A percentile compares a stretch with the other conserved stretches of the same genome.
Evolutionary conservation across 208 protist species (phyloP).

Genomic region (Kentomonas sorsogonicus): DNA sequence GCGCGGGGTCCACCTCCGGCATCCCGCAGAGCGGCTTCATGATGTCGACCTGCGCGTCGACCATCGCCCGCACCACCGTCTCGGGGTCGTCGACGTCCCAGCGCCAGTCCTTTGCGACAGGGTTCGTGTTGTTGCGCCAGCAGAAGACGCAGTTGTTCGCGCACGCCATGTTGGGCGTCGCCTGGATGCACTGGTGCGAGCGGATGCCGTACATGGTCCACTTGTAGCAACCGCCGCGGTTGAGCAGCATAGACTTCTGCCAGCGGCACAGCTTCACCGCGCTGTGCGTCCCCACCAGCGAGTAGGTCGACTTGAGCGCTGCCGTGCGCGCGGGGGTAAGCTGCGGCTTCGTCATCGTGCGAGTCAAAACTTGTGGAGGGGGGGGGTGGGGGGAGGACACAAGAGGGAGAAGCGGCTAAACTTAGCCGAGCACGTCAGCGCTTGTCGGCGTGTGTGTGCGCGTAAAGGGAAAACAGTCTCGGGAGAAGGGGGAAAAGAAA

Average conservation of each 20-base stretch:
- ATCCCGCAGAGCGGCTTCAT: slow-evolving; percentile 83
- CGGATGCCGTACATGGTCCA: slow-evolving; percentile 97
- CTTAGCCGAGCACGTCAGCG: too few species aligned
- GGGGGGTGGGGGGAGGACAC: too few species aligned
- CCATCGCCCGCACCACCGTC: slow-evolving; percentile 79
- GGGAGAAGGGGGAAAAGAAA: too few species aligned
- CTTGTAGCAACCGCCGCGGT: slow-evolving; percentile 96
- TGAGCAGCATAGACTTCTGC: slow-evolving; percentile 96
- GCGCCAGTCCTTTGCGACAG: slow-evolving; percentile 85
- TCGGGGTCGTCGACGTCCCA: slow-evolving; percentile 92
- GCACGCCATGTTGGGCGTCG: slow-evolving; percentile 94
- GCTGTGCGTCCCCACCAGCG: slow-evolving; percentile 91
- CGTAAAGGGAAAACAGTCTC: too few species aligned
- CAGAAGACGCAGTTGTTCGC: slow-evolving; percentile 97
- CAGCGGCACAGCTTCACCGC: slow-evolving; percentile 96
- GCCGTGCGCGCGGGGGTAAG: too few species aligned
- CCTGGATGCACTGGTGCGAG: slow-evolving; percentile 95
- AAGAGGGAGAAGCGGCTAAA: too few species aligned
- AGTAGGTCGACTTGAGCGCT: slow-evolving; percentile 77
- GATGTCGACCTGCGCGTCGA: slow-evolving; percentile 72
- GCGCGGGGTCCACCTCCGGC: slow-evolving; percentile 81
- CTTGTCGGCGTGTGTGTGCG: too few species aligned
- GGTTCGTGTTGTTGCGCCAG: slow-evolving; percentile 93
- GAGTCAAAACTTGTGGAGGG: too few species aligned
- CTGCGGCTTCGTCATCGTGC: too few species aligned